Evolutionary conservation across 768 basidiomycete genomes (phyloP), one percentile per base, ranked within the genome.

Genomic region (Lyophyllum atratum): DNA sequence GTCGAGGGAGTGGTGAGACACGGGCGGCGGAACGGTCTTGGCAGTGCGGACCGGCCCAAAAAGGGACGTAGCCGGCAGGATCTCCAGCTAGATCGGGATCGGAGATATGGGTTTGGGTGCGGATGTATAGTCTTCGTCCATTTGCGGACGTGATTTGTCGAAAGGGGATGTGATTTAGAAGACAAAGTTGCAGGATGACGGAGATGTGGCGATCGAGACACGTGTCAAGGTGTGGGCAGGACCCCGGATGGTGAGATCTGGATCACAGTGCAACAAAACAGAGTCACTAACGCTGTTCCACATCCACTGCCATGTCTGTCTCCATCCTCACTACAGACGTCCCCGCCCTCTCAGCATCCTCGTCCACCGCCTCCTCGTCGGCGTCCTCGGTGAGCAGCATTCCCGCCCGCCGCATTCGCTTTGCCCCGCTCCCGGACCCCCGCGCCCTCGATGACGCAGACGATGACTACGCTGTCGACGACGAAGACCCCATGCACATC

Each of bases 361-460:
- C 58, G 10, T 62, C 62, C 7, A 33, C 64, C 15, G 55, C 60
- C 8, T 64, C 63, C 17, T 62, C 61, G 28, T 63, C 62, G 1
- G 42, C 50, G 0, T 59, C 54, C 22, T 57, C 56, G 1, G 7
- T 56, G 15, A 25, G 24, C 46, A 50, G 49, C 47, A 22, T 56
- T n/a, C 5, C 37, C 3, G 14, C 34, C 9, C 56, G 63, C 22
- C 72, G 74, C 46, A 93, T 95, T 57, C 84, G 90, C 58, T 95
- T 95, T 60, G 93, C 93, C 0, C 93, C 93, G 1, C 81, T 95
- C 17, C 93, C 93, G 1, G 88, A 90, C 63, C 89, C 90, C 1
- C 78, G 83, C 22, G 78, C 83, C 58, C 60, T 75, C 61, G 67
- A 75, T 57, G 70, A 68, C 24, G 77, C 77, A 59, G 72, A 78